Conservation (phyloP, 208 protist genomes). For the Trypanosoma caninum region DNA sequence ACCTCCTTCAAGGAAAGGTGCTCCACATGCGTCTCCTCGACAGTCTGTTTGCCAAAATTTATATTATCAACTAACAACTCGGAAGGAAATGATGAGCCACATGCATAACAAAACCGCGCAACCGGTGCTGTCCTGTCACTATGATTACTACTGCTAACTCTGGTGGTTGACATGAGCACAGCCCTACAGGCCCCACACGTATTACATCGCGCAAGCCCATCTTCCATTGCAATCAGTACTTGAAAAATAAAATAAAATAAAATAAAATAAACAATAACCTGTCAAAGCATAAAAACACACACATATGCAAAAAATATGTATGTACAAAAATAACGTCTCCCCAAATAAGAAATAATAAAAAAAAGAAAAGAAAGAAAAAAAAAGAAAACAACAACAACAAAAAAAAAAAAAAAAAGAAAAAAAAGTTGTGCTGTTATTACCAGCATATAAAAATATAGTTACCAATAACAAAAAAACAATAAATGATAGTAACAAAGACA, state of each 20-base stretch:
- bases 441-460: not conserved
- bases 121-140: not conserved
- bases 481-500: not conserved
- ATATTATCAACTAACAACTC: not conserved
- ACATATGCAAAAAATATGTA: too few species aligned
- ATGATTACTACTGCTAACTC: not conserved
- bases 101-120: slow-evolving; percentile 14
- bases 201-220: not conserved
- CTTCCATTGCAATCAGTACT: not conserved
- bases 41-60: not conserved
- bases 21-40: not conserved
- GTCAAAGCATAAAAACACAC: too few species aligned
- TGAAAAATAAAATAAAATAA: not conserved
- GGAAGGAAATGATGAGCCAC: not conserved
- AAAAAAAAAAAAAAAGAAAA: slow-evolving; percentile 19
- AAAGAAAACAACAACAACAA: not conserved
- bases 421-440: not conserved
- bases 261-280: too few species aligned
- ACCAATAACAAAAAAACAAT: not conserved
- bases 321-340: not conserved
- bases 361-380: not conserved
- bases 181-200: slow-evolving; percentile 5
- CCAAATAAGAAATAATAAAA: not conserved
- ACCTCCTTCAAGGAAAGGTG: not conserved
- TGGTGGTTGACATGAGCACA: not conserved